Evolutionary conservation across 1,139 yeast genomes (phyloP).

Genomic region (Suhomyces terraborum): DNA sequence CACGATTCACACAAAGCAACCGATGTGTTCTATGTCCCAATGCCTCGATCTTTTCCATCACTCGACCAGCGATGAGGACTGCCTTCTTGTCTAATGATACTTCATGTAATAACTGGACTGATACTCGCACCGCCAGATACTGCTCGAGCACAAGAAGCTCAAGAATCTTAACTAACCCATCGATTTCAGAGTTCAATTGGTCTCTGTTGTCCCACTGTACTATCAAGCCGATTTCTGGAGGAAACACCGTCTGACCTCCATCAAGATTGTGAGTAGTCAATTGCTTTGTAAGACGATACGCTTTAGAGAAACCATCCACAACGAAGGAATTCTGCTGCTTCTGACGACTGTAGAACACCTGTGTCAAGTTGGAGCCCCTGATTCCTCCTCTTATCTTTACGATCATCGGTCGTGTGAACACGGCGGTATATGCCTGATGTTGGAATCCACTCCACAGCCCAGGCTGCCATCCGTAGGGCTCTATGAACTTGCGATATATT

Average conservation of each 20-base stretch:
- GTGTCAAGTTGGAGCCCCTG: slow-evolving; percentile 13
- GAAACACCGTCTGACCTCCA: slow-evolving; percentile 15
- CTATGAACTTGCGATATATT: slow-evolving; percentile 20
- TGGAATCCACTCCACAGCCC: slow-evolving; percentile 10
- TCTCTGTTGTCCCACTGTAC: slow-evolving; percentile 11
- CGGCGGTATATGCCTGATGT: slow-evolving; percentile 8
- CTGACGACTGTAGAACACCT: slow-evolving; percentile 15
- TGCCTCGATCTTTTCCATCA: slow-evolving; percentile 20
- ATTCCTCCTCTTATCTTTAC: slow-evolving; percentile 4
- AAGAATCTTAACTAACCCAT: slow-evolving; percentile 19
- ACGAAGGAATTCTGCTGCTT: slow-evolving; percentile 10
- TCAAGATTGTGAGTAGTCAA: slow-evolving; percentile 18
- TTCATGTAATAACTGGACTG: slow-evolving; percentile 21
- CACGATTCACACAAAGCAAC: slow-evolving; percentile 20
- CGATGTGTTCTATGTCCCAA: slow-evolving; percentile 20
- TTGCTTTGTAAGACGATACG: slow-evolving; percentile 17
- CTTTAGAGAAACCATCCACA: slow-evolving; percentile 18
- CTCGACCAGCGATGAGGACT: slow-evolving; percentile 11
- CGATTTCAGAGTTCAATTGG: slow-evolving; percentile 6
- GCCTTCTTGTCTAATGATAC: slow-evolving; percentile 11
- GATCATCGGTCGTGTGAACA: slow-evolving; percentile 11
- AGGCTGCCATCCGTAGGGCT: slow-evolving; percentile 9
- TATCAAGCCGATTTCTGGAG: slow-evolving; percentile 20
- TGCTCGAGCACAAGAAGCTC: slow-evolving; percentile 21
- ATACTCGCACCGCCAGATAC: slow-evolving; percentile 1